Evolutionary conservation across 1,139 yeast species (phyloP).

Genomic region (Candida smagusa): DNA sequence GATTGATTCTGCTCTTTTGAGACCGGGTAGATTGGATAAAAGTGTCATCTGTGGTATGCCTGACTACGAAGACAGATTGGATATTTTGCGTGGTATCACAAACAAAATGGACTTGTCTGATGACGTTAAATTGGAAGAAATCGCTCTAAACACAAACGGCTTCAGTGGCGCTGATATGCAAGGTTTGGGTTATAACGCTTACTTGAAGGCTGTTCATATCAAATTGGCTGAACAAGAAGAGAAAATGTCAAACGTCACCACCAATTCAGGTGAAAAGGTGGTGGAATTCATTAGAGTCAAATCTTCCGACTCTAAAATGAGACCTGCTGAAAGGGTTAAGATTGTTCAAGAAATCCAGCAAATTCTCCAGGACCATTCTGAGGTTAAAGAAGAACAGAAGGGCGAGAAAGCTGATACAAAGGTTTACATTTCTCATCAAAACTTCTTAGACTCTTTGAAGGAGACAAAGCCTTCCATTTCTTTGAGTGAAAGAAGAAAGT

Average conservation of each 20-base stretch:
- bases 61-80: conserved; percentile 61
- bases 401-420: conserved; percentile 15
- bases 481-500: conserved; percentile 60
- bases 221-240: conserved; percentile 49
- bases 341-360: conserved; percentile 48
- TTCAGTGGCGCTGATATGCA: conserved; percentile 95
- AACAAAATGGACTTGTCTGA: conserved; percentile 48
- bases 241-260: conserved; percentile 13
- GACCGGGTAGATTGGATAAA: conserved; percentile 96
- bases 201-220: conserved; percentile 84
- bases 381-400: conserved; percentile 8
- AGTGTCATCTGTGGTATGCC: conserved; percentile 91
- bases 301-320: conserved; percentile 32
- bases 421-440: conserved; percentile 46
- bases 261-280: conserved; percentile 16
- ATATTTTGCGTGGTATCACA: conserved; percentile 65
- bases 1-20: conserved; percentile 87
- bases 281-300: conserved; percentile 34
- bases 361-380: conserved; percentile 19
- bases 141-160: conserved; percentile 67
- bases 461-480: conserved; percentile 92
- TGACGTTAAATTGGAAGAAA: conserved; percentile 50
- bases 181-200: conserved; percentile 89
- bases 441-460: conserved; percentile 59
- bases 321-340: conserved; percentile 44